Base-by-base conservation (phyloP, 1,139 yeast genomes). In the Sugiyamaella grinbergsii region DNA sequence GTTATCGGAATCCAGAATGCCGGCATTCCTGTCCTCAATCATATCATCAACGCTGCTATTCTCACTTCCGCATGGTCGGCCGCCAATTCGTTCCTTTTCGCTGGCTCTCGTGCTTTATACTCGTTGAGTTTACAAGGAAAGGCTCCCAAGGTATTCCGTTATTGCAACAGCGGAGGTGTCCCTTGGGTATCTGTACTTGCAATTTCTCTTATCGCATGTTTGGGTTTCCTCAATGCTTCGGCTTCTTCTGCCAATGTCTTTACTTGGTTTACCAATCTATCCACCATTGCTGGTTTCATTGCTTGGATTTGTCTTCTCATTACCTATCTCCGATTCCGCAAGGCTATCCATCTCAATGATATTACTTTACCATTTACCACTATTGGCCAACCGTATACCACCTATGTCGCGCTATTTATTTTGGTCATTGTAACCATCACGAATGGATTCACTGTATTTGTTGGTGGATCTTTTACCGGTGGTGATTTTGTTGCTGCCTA, bases 371-470 rank as follows among this genome's bases (percentile, higher is more conserved):
- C 80, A 5, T 78, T 69, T 68, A 72, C 61, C 53, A 71, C 81
- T 4, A 64, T 67, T 7, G 64, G 72, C 38, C 80, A 76, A 60
- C 81, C 81, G 15, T 77, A 62, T 51, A 74, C 77, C 34, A 71
- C 80, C 10, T 77, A 73, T 60, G 66, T 71, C 48, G 68, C 76
- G 7, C 72, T 77, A 26, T 69, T 79, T 52, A 63, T 78, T 44
- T 70, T 84, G 29, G 49, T 53, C 4, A 26, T 63, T 10, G 72
- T 84, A 57, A 79, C 80, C 31, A 72, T 85, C 59, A 75, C 87
- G 55, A 91, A 86, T 70, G 95, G 95, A 24, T 86, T 79, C 68
- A 69, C 74, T 1, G 80, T 79, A 1, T 84, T 83, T 71, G 81
- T 78, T 49, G 73, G 76, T 52, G 79, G 75, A 15, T 49, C 71